Base-by-base conservation (phyloP, 1,284 basidiomycete genomes). In the Leucocoprinus gongylophorus region DNA sequence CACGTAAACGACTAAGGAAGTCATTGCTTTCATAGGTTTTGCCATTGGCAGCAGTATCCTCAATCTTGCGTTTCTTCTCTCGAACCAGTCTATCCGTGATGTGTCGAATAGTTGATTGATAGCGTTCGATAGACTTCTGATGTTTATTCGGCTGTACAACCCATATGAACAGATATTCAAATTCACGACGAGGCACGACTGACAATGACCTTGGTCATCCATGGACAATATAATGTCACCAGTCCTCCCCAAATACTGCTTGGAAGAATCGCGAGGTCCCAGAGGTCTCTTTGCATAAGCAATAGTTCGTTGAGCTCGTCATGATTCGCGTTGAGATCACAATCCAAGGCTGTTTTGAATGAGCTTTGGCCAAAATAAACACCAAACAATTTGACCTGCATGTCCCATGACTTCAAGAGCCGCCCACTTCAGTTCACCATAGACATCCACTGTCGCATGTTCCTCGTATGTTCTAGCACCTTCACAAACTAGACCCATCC, bases 351-450 rank as follows among this genome's bases (percentile, higher is more conserved):
- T 88, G 46, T 21, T 37, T 15, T 12, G 18, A 26, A 52, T 56
- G 18, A 26, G 4, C 37, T 20, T 21, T 43, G n/a, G 9, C 29
- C 8, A 46, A 21, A 6, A n/a, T 26, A 38, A 21, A 10, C 18
- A 5, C 18, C 41, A 28, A 38, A 23, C 17, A 18, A 30, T 40
- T 61, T 44, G 53, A 85, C 86, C 85, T 49, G 87, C 83, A 13
- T 85, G 63, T 1, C 88, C 88, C 59, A 91, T 88, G 29, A 90
- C 82, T 64, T 91, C 88, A 60, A 91, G 89, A 1, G 87, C 88
- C 3, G 83, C 83, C 20, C 86, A 73, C 60, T 81, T 82, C 41
- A 88, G 68, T 85, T 86, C 90, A 59, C 79, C 80, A 59, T 76
- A 83, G 7, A 88, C 76, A 59, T 91, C 85, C 12, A 91, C 54